Conservation (phyloP, 768 basidiomycete genomes). For the Lyophyllum semitale region DNA sequence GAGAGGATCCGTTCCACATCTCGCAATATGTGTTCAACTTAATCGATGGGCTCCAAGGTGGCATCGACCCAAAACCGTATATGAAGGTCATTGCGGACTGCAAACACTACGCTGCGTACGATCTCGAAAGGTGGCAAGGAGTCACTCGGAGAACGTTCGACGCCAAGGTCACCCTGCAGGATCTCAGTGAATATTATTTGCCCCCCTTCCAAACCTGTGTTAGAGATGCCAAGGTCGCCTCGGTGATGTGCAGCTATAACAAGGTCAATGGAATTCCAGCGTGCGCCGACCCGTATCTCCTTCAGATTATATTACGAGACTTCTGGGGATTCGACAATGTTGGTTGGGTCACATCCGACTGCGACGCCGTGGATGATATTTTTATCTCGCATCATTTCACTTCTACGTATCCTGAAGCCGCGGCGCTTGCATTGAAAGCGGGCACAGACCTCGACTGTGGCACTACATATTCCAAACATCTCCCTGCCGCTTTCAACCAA, state of each 20-base stretch:
- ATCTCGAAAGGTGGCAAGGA: conserved; percentile 58
- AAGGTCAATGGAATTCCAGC: conserved; percentile 61
- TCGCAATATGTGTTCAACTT: conserved; percentile 55
- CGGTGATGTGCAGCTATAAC: conserved; percentile 68
- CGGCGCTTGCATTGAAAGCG: conserved; percentile 50
- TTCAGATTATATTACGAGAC: conserved; percentile 53
- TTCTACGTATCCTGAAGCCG: conserved; percentile 43
- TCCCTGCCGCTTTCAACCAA: conserved; percentile 50
- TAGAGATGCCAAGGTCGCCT: conserved; percentile 60
- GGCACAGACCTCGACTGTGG: conserved; percentile 62
- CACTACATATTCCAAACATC: conserved; percentile 41
- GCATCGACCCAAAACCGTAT: conserved; percentile 50
- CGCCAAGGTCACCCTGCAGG: conserved; percentile 54
- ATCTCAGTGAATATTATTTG: conserved; percentile 57
- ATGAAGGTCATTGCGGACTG: conserved; percentile 58
- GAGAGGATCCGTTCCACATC: conserved; percentile 58
- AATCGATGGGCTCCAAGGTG: conserved; percentile 58
- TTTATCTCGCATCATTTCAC: conserved; percentile 53
- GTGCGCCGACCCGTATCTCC: conserved; percentile 53
- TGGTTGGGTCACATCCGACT: conserved; percentile 59
- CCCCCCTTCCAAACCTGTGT: conserved; percentile 60
- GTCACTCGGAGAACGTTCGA: conserved; percentile 51
- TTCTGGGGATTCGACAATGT: conserved; percentile 52
- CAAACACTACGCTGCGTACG: conserved; percentile 64
- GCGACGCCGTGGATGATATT: conserved; percentile 55